A percentile compares a stretch with the other conserved stretches of the same genome.
These are phyloP conservation scores for Dictyophora rubrovolvata DNA, from an alignment of 768 basidiomycete genomes.

Conservation along the genomic window DNA sequence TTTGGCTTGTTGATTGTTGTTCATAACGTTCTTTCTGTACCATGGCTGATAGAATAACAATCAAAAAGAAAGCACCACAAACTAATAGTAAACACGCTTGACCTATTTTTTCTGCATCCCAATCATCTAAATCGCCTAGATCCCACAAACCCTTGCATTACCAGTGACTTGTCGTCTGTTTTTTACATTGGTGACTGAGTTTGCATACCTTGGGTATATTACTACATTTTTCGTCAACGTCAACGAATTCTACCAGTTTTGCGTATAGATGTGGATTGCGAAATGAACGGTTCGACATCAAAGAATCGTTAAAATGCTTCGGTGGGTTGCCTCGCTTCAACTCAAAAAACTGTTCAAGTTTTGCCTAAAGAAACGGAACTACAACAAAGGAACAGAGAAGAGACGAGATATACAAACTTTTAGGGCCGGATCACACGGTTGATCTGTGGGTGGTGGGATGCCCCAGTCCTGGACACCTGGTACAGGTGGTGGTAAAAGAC, in stretches of 20 bases:
- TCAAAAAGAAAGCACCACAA: neutral
- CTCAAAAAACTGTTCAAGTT: slow-evolving; percentile 66
- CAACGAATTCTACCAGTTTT: slow-evolving; percentile 90
- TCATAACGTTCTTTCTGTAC: slow-evolving; percentile 56
- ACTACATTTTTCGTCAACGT: slow-evolving; percentile 78
- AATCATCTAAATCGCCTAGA: slow-evolving; percentile 55
- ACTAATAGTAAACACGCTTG: slow-evolving; percentile 21
- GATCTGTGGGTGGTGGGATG: slow-evolving; percentile 49
- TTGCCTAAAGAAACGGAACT: slow-evolving; percentile 41
- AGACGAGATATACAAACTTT: slow-evolving; percentile 31
- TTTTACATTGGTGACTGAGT: neutral
- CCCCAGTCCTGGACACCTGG: slow-evolving; percentile 65
- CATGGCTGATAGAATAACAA: slow-evolving; percentile 36
- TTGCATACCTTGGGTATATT: slow-evolving; percentile 49
- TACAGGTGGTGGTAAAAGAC: slow-evolving; percentile 55
- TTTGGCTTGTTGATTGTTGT: slow-evolving; percentile 41
- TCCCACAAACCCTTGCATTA: slow-evolving; percentile 49
- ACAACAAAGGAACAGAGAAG: neutral
- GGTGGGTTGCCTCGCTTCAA: slow-evolving; percentile 57
- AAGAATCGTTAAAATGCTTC: slow-evolving; percentile 90
- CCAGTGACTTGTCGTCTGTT: slow-evolving; percentile 6
- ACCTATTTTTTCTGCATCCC: slow-evolving; percentile 77
- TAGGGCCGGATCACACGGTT: slow-evolving; percentile 51
- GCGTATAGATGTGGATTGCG: slow-evolving; percentile 95
- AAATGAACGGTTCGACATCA: slow-evolving; percentile 88